Evolutionary conservation across 768 basidiomycete genomes (phyloP).

Genomic region (Collybiopsis confluens): DNA sequence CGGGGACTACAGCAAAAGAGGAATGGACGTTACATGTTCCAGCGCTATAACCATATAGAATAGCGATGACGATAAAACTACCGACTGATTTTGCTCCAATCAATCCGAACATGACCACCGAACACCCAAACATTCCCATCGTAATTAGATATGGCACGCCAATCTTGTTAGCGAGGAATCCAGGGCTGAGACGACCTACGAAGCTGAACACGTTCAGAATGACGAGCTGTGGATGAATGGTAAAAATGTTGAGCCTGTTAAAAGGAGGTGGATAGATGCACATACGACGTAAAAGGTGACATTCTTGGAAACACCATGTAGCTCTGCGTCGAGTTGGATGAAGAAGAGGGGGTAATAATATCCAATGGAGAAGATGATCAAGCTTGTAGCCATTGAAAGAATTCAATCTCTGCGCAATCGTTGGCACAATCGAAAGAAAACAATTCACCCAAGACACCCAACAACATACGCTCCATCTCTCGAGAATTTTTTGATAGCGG

Average conservation of each 20-base stretch:
- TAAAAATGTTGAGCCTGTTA: background rate
- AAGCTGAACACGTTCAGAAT: constrained; percentile 34
- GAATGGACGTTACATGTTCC: constrained; percentile 31
- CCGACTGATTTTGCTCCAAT: constrained; percentile 22
- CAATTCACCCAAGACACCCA: constrained; percentile 13
- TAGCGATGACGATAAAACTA: constrained; percentile 22
- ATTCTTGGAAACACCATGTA: constrained; percentile 21
- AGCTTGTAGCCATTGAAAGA: constrained; percentile 1
- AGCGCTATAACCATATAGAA: constrained; percentile 28
- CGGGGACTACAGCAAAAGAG: too few species aligned
- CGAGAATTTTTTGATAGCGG: constrained; percentile 12
- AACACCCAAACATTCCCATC: constrained; percentile 17
- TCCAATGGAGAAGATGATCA: constrained; percentile 16
- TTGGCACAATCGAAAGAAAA: background rate
- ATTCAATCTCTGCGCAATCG: background rate
- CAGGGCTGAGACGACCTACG: constrained; percentile 33
- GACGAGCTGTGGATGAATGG: constrained; percentile 22
- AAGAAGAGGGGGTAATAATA: constrained; percentile 33
- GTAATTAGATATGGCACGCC: constrained; percentile 26
- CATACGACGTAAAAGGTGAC: constrained; percentile 36
- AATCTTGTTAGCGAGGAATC: constrained; percentile 25
- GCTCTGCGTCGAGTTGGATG: constrained; percentile 29
- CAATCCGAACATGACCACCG: constrained; percentile 27
- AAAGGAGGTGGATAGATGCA: background rate
- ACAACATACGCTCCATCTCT: constrained; percentile 20